Percentiles rank a stretch among this genome's conserved stretches.
phyloP scores from a whole-genome alignment of 2,329 filamentous ascomycete species.

The Claviceps pazoutovae region DNA sequence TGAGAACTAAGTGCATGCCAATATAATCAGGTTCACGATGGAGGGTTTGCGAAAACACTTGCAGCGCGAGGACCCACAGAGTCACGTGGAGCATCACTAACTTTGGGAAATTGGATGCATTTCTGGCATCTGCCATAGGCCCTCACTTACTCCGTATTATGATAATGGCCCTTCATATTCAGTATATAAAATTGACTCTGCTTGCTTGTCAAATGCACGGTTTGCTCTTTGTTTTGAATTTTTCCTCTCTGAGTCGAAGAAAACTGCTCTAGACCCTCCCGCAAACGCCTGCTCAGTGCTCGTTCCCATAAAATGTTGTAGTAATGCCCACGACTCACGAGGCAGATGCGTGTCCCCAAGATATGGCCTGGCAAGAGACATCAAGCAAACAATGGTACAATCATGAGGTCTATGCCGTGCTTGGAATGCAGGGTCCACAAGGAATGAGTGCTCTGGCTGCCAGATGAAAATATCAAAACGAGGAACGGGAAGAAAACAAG shows the following conservation, averaged over 20 bases:
- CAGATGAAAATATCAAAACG: not conserved
- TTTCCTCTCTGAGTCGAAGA: not conserved
- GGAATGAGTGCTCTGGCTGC: not conserved
- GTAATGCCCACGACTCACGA: not conserved
- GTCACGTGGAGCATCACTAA: constrained; percentile 6
- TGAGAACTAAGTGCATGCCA: constrained; percentile 5
- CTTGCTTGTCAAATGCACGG: not conserved
- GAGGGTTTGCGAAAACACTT: not conserved
- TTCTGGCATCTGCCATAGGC: not conserved
- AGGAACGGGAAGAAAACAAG: not conserved
- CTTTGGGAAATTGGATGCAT: not conserved
- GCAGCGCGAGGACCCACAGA: not conserved
- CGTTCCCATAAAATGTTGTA: not conserved
- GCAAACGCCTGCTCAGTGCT: not conserved
- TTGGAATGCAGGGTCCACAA: not conserved
- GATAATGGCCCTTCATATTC: not conserved
- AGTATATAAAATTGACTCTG: not conserved
- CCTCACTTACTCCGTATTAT: not conserved
- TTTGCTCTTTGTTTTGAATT: not conserved
- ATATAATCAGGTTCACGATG: not conserved
- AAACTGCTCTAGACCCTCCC: not conserved
- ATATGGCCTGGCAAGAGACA: not conserved
- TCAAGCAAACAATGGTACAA: not conserved
- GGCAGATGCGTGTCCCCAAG: not conserved
- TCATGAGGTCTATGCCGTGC: not conserved